Conservation (phyloP, 2,329 filamentous ascomycete species). For the Alternaria conjuncta region DNA sequence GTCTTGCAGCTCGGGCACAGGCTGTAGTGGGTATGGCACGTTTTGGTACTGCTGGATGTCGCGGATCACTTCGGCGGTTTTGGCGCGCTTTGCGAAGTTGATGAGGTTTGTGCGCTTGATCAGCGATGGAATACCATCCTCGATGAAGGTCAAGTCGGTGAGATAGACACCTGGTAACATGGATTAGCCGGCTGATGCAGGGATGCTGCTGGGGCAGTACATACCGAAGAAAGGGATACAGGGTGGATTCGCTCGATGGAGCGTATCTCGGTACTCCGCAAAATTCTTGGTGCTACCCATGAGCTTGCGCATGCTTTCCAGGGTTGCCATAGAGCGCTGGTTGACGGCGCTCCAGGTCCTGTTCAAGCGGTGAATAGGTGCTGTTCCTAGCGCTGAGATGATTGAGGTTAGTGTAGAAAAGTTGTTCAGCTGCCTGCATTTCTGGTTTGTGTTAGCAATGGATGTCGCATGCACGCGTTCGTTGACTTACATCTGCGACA, state of each 20-base stretch:
- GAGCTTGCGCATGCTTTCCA: constrained; percentile 90
- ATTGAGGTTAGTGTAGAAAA: constrained; percentile 98
- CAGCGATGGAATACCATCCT: constrained; percentile 94
- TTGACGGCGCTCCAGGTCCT: constrained; percentile 95
- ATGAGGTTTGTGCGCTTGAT: constrained; percentile 97
- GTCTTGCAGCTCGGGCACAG: constrained; percentile 90
- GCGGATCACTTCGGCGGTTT: constrained; percentile 97
- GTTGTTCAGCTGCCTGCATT: constrained; percentile 93
- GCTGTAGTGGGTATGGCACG: constrained; percentile 89
- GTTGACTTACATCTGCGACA: constrained; percentile 82
- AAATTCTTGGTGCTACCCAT: constrained; percentile 99
- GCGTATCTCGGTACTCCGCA: constrained; percentile 89
- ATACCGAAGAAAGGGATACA: constrained; percentile 98
- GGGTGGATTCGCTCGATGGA: constrained; percentile 91
- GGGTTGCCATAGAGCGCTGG: constrained; percentile 75
- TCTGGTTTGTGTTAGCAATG: constrained; percentile 61
- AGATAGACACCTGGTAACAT: constrained; percentile 79
- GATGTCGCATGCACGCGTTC: not conserved
- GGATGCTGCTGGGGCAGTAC: constrained; percentile 22
- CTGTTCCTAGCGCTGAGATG: constrained; percentile 92
- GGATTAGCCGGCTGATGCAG: not conserved
- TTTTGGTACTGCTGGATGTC: constrained; percentile 99
- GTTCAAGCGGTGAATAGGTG: constrained; percentile 90
- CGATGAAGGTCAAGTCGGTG: constrained; percentile 97
- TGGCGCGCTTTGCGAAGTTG: constrained; percentile 97